Evolutionary conservation across 2,329 filamentous ascomycete genomes (phyloP).

Genomic region (Pyrenophora tritici-repentis): DNA sequence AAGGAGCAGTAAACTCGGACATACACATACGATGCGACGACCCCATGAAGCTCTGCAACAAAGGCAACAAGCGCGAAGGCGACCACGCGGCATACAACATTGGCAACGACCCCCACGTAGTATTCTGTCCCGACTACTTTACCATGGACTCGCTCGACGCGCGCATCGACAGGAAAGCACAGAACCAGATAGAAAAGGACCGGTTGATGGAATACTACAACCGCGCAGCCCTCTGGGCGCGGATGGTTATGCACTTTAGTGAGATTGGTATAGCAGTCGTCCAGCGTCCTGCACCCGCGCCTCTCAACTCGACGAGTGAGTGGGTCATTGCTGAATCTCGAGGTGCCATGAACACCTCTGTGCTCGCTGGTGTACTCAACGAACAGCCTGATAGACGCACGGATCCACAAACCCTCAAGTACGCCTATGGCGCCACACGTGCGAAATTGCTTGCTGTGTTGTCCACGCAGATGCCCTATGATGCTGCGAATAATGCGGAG

Average conservation of each 20-base stretch:
- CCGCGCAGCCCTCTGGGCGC: conserved; percentile 41
- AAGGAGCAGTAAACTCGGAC: conserved; percentile 30
- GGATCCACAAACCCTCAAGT: conserved; percentile 34
- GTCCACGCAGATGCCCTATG: conserved; percentile 39
- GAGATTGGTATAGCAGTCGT: conserved; percentile 37
- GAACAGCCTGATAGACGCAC: conserved; percentile 29
- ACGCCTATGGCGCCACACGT: conserved; percentile 42
- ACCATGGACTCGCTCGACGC: conserved; percentile 30
- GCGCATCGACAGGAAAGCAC: conserved; percentile 29
- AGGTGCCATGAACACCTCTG: conserved; percentile 41
- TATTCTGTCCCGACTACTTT: conserved; percentile 42
- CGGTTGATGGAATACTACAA: conserved; percentile 41
- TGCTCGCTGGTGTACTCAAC: conserved; percentile 40
- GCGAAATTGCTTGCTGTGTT: conserved; percentile 39
- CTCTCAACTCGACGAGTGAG: conserved; percentile 24
- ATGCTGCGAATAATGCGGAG: conserved; percentile 42
- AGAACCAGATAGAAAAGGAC: conserved; percentile 29
- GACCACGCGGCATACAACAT: conserved; percentile 42
- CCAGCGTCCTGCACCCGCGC: conserved; percentile 19
- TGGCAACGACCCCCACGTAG: conserved; percentile 43
- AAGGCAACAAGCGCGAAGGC: conserved; percentile 36
- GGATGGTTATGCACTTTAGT: conserved; percentile 43
- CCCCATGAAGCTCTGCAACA: conserved; percentile 33
- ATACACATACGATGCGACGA: conserved; percentile 45
- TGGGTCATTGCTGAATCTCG: conserved; percentile 26